These are phyloP conservation scores for Neurospora discreta DNA, from an alignment of 495 filamentous ascomycete species.

Conservation along the genomic window DNA sequence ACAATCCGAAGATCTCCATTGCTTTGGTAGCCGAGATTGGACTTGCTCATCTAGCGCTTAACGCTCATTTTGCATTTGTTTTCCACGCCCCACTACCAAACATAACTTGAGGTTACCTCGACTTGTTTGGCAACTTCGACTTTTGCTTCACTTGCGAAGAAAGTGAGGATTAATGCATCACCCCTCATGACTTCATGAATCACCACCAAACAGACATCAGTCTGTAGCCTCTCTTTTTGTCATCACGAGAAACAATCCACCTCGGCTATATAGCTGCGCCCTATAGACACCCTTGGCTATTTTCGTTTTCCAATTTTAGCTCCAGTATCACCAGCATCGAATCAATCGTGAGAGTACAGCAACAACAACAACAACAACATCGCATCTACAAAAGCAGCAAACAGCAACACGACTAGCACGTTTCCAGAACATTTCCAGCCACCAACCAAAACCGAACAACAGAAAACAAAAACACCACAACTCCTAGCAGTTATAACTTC, in stretches of 20 bases:
- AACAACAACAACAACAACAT: neutral
- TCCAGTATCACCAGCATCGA: neutral
- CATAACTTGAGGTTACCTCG: neutral
- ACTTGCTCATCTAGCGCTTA: neutral
- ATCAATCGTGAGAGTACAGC: neutral
- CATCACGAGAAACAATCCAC: neutral
- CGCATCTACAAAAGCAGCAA: neutral
- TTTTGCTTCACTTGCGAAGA: neutral
- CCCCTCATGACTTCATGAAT: neutral
- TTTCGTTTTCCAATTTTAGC: neutral
- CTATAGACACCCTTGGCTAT: neutral
- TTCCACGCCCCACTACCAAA: neutral
- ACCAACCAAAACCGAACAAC: neutral
- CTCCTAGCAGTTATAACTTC: neutral
- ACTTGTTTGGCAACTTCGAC: neutral
- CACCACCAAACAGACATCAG: neutral
- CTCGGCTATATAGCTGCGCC: neutral
- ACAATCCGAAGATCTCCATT: neutral
- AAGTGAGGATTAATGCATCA: neutral
- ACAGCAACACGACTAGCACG: neutral
- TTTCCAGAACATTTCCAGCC: neutral
- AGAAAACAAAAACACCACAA: neutral
- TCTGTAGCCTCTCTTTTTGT: neutral
- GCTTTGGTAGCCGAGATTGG: neutral
- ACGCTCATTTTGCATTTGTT: neutral